Evolutionary conservation across 1,284 basidiomycete species (phyloP).

Genomic region (Ceratorhiza oryzae-sativae): DNA sequence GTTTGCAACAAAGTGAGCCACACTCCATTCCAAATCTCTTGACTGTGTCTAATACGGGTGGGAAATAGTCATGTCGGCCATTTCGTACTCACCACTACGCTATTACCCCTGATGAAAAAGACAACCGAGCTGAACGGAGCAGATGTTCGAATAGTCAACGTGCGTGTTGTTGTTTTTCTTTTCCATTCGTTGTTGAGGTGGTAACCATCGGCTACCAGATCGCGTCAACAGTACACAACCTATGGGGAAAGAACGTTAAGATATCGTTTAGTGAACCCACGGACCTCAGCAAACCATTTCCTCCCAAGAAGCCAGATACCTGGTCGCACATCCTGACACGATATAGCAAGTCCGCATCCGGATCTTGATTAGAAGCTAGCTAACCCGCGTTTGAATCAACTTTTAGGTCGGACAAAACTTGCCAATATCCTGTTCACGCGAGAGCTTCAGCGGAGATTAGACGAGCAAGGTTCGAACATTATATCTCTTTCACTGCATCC

Average conservation of each 20-base stretch:
- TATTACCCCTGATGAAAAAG: constrained; percentile 58
- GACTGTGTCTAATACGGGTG: background rate
- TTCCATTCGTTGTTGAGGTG: too few relatives aligned
- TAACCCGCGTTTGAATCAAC: constrained; percentile 5
- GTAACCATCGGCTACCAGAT: too few relatives aligned
- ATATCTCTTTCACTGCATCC: constrained; percentile 51
- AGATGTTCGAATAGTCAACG: constrained; percentile 62
- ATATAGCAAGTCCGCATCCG: constrained; percentile 14
- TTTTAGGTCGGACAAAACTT: constrained; percentile 51
- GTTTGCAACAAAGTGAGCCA: constrained; percentile 57
- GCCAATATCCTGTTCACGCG: constrained; percentile 48
- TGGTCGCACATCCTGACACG: constrained; percentile 25
- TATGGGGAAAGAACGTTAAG: constrained; percentile 19
- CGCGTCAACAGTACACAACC: constrained; percentile 29
- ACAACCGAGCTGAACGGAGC: constrained; percentile 56
- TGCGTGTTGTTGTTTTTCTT: constrained; percentile 46
- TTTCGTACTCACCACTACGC: constrained; percentile 57
- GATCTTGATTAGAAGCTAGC: background rate
- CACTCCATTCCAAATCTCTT: background rate
- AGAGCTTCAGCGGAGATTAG: constrained; percentile 48
- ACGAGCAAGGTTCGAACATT: constrained; percentile 48
- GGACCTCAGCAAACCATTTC: constrained; percentile 32
- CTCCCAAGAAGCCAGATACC: constrained; percentile 19
- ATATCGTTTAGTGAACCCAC: constrained; percentile 23
- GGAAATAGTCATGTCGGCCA: constrained; percentile 57